phyloP scores from a whole-genome alignment of 2,329 filamentous ascomycete genomes.

The Diplocarpon mali region DNA sequence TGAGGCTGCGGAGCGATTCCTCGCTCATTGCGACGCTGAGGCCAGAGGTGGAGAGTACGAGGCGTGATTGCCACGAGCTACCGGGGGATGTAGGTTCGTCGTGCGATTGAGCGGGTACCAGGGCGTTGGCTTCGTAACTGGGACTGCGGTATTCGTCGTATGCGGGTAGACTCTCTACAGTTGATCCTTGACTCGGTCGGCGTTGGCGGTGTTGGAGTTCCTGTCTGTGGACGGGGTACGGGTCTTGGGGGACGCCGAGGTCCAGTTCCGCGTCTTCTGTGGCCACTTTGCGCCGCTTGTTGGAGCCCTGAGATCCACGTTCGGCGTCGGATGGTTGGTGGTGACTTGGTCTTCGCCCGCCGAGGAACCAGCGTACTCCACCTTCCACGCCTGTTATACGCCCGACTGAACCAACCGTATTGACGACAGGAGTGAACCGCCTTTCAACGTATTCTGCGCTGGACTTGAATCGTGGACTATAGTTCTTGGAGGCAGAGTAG shows the following conservation, averaged over 20 bases:
- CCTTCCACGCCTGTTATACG: conserved; percentile 81
- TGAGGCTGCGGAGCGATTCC: conserved; percentile 71
- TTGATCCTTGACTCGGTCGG: conserved; percentile 28
- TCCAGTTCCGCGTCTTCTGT: conserved; percentile 28
- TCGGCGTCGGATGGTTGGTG: conserved; percentile 35
- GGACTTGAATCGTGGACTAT: conserved; percentile 80
- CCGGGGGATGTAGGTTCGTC: conserved; percentile 22
- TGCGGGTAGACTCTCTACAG: conserved; percentile 65
- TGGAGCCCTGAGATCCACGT: conserved; percentile 32
- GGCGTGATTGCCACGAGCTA: conserved; percentile 62
- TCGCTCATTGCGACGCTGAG: conserved; percentile 87
- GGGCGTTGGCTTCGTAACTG: conserved; percentile 53
- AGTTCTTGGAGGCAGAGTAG: conserved; percentile 81
- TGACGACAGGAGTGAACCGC: conserved; percentile 75
- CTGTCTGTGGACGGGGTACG: conserved; percentile 20
- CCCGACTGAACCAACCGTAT: conserved; percentile 74
- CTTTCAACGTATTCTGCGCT: conserved; percentile 85
- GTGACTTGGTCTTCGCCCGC: conserved; percentile 32
- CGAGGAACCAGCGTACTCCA: conserved; percentile 74
- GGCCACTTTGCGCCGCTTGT: conserved; percentile 49
- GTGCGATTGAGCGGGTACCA: conserved; percentile 25
- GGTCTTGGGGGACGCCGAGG: conserved; percentile 26
- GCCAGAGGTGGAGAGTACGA: conserved; percentile 85
- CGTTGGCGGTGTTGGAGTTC: conserved; percentile 23
- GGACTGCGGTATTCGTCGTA: conserved; percentile 73